Evolutionary conservation across 2,329 filamentous ascomycete genomes (phyloP), one percentile per base, ranked within the genome.

Genomic region (Cladosporium sp.): DNA sequence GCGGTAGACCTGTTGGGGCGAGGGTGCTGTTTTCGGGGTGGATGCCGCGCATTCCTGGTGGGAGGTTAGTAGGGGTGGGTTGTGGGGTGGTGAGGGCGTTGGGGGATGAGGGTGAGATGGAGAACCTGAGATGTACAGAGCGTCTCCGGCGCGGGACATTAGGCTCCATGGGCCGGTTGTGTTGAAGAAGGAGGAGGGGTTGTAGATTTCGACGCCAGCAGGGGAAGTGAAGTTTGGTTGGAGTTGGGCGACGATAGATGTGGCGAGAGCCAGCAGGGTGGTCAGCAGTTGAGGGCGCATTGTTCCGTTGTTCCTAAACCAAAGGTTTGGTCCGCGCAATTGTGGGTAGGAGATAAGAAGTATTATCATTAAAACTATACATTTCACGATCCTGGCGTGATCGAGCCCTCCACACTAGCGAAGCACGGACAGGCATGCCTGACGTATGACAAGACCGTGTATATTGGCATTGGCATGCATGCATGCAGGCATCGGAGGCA

Each of bases 1-100:
- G 73, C 5, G 68, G 67, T 14, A 72, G 64, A 4, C 74, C 74
- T 1, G 69, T 67, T 1, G 74, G 72, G 0, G 72, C 74, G 2
- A 77, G 68, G 2, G 71, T 76, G 57, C 70, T 72, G 43, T 76
- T 76, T 16, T 67, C 66, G 2, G 71, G 74, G 62, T 73, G 70
- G 63, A 77, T 75, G 8, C 75, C 76, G 26, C 75, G 72, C 72
- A 77, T 76, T n/a, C 74, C 73, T 21, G 75, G n/a, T 7, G 32
- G 25, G 49, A 26, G 48, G 11, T 43, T n/a, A n/a, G 18, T 43
- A n/a, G 5, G 18, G 18, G 18, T 3, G 28, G 28, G 6, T n/a
- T 10, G 7, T n/a, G 28, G 28, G 28, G 28, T 8, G 36, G 18
- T 13, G 30, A 34, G 11, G 3, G n/a, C 6, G 53, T n/a, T n/a